Base-by-base conservation (phyloP, 1,284 basidiomycete genomes). In the Phlebopus sp. region DNA sequence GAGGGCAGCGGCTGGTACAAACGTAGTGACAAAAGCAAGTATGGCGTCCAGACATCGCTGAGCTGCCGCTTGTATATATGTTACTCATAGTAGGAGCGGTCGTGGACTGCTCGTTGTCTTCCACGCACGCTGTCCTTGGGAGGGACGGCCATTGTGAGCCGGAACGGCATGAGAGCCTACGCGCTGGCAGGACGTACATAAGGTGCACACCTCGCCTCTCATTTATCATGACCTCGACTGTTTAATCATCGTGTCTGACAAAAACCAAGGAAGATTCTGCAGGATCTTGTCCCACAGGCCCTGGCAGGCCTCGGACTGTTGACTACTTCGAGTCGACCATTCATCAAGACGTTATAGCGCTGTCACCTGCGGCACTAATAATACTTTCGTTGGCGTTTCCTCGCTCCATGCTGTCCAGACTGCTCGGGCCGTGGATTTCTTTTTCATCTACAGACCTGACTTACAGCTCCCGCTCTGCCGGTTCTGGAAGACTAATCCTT, bases 81-180 rank as follows among this genome's bases (percentile, higher is more conserved):
- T 48, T 35, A 46, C 37, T 15, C 42, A 49, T 41, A 17, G 39
- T 41, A 17, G 39, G 46, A 42, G 52, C 40, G 52, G 46, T 47
- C 51, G 39, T 29, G 41, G 48, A n/a, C 19, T 11, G 50, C 62
- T 54, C 58, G 60, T 57, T 51, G 49, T 52, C 23, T 37, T 30
- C 30, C 29, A 37, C 34, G 43, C 47, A 40, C 45, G 21, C 42
- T 49, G 31, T 29, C 40, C n/a, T n/a, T n/a, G 42, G 21, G 14
- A 21, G 19, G 37, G 21, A 25, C 21, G 37, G 23, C 37, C 14
- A 10, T 39, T 15, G 23, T 23, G 35, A 35, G 44, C 31, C 25
- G 21, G 21, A 14, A 27, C 56, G 54, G 47, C 59, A 64, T 63
- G 64, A 59, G 60, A 64, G 21, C 21, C 21, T 23, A 46, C 30